Evolutionary conservation across 2,329 filamentous ascomycete genomes (phyloP).

Genomic region (Verticillium tricorpus): DNA sequence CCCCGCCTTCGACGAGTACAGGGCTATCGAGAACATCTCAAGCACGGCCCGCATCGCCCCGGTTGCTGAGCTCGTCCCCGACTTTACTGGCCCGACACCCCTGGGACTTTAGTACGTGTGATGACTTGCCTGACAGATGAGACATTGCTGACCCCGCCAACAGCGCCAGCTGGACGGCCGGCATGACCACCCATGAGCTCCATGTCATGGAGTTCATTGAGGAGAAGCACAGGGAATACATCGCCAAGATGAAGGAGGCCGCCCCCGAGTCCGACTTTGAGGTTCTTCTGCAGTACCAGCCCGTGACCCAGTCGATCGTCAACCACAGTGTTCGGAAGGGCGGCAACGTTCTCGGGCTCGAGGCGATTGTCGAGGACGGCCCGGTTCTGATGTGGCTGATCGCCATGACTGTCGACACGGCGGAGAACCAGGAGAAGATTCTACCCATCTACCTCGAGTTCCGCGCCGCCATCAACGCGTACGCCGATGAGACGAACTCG

Average conservation of each 20-base stretch:
- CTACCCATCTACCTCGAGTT: slow-evolving; percentile 21
- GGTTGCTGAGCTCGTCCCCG: slow-evolving; percentile 21
- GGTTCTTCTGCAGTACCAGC: slow-evolving; percentile 25
- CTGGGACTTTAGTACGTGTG: slow-evolving; percentile 19
- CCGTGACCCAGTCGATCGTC: slow-evolving; percentile 23
- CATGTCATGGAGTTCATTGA: slow-evolving; percentile 25
- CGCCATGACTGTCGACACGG: slow-evolving; percentile 31
- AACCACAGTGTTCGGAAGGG: slow-evolving; percentile 16
- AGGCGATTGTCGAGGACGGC: slow-evolving; percentile 27
- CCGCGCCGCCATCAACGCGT: slow-evolving; percentile 17
- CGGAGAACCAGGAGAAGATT: slow-evolving; percentile 26
- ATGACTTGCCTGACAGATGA: too few relatives aligned
- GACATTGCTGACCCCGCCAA: neutral
- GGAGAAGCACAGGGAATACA: slow-evolving; percentile 21
- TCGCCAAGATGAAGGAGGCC: slow-evolving; percentile 19
- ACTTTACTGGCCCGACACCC: slow-evolving; percentile 26
- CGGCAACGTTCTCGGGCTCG: slow-evolving; percentile 27
- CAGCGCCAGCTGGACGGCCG: slow-evolving; percentile 27
- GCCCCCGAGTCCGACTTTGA: slow-evolving; percentile 19
- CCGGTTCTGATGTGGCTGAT: slow-evolving; percentile 31
- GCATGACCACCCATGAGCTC: slow-evolving; percentile 20
- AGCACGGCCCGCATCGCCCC: slow-evolving; percentile 17
- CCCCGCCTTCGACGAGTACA: slow-evolving; percentile 18
- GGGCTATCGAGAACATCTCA: slow-evolving; percentile 15
- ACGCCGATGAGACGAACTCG: slow-evolving; percentile 20